Percentiles rank a stretch among this genome's conserved stretches.
Evolutionary conservation across 2,329 filamentous ascomycete species (phyloP).

Genomic region (Aureobasidium sp.): DNA sequence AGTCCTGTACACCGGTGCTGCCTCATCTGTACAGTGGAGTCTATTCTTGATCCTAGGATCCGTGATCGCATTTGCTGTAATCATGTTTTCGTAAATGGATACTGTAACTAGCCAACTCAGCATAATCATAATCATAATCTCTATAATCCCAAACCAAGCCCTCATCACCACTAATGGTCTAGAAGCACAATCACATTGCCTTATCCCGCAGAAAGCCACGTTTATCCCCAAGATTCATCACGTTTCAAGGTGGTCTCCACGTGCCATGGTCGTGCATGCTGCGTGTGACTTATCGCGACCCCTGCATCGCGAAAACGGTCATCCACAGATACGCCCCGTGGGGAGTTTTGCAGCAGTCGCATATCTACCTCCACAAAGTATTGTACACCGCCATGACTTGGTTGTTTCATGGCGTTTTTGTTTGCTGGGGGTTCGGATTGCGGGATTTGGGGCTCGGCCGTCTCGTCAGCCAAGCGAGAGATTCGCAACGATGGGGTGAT

Average conservation of each 20-base stretch:
- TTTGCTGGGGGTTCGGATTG: neutral
- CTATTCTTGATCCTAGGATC: neutral
- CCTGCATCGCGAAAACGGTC: neutral
- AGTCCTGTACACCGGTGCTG: neutral
- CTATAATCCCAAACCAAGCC: neutral
- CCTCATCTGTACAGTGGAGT: neutral
- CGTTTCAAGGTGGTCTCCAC: neutral
- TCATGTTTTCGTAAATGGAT: no score
- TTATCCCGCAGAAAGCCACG: neutral
- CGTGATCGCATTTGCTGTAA: no score
- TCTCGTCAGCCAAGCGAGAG: neutral
- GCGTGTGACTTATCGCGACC: neutral
- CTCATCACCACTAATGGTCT: neutral
- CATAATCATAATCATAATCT: neutral
- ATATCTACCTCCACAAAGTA: neutral
- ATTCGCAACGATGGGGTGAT: neutral
- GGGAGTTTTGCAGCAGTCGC: no score
- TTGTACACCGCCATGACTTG: neutral
- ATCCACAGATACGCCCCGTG: neutral
- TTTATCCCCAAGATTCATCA: neutral
- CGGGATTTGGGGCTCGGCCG: neutral
- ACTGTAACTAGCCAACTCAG: neutral
- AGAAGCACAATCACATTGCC: neutral
- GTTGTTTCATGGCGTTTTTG: neutral
- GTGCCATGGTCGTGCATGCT: neutral